Evolutionary conservation across 2,329 filamentous ascomycete species (phyloP).

Genomic region (Diaporthe helianthi): DNA sequence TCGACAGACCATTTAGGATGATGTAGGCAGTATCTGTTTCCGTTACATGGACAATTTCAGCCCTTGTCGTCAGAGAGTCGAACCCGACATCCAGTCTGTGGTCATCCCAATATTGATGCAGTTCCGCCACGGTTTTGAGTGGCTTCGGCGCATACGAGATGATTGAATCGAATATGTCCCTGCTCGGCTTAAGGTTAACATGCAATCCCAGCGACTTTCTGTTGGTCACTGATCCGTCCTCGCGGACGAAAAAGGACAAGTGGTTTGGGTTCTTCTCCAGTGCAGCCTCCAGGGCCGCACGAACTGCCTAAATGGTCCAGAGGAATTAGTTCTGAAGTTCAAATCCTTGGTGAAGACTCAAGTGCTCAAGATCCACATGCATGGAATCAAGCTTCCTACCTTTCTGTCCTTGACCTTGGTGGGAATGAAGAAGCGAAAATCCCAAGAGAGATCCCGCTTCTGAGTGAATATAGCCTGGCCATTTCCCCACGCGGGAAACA

Average conservation of each 20-base stretch:
- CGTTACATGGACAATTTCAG: background rate
- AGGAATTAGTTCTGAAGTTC: background rate
- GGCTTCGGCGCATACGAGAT: constrained; percentile 10
- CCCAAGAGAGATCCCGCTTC: constrained; percentile 9
- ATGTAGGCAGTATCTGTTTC: constrained; percentile 5
- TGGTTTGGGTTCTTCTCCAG: constrained; percentile 5
- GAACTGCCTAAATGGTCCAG: background rate
- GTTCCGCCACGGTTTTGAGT: background rate
- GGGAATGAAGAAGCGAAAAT: background rate
- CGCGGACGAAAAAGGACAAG: background rate
- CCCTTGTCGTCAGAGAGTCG: background rate
- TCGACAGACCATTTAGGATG: background rate
- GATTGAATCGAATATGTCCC: background rate
- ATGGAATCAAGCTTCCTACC: background rate
- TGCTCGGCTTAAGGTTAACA: constrained; percentile 1
- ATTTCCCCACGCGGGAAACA: background rate
- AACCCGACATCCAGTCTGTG: background rate
- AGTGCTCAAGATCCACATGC: too few species aligned
- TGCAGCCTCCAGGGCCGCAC: constrained; percentile 4
- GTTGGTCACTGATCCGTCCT: constrained; percentile 17
- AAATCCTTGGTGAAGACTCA: background rate
- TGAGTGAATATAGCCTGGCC: constrained; percentile 16
- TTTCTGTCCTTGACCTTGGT: constrained; percentile 2
- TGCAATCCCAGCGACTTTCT: background rate
- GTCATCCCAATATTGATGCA: background rate